phyloP scores from a whole-genome alignment of 192 early-diverging fungal genomes.

The Pilobolus umbonatus region DNA sequence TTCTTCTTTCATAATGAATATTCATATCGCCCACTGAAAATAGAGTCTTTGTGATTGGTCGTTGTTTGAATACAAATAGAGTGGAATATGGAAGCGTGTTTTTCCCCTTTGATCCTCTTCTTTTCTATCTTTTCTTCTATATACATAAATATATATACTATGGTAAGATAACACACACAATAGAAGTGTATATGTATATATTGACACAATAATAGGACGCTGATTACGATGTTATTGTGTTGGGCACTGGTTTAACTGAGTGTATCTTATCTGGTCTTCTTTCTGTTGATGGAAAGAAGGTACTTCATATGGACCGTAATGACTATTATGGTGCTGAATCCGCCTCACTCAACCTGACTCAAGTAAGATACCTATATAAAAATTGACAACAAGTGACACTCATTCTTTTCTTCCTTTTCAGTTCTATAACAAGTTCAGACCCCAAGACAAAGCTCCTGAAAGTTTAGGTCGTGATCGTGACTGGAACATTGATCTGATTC shows the following conservation, averaged over 20 bases:
- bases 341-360: conserved; percentile 92
- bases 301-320: conserved; percentile 90
- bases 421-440: conserved; percentile 72
- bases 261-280: conserved; percentile 84
- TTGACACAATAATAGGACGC: conserved; percentile 56
- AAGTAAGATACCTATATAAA: conserved; percentile 49
- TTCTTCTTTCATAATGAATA: too few species aligned
- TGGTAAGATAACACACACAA: not conserved
- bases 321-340: conserved; percentile 98
- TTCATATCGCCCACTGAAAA: too few species aligned
- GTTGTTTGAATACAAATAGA: not conserved
- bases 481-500: conserved; percentile 97
- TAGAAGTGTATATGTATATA: not conserved
- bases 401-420: conserved; percentile 19
- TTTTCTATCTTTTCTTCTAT: not conserved
- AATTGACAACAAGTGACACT: not conserved
- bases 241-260: conserved; percentile 87
- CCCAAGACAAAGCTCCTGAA: conserved; percentile 41
- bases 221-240: conserved; percentile 83
- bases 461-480: conserved; percentile 73
- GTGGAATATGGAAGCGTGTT: not conserved
- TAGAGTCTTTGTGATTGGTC: too few species aligned
- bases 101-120: not conserved
- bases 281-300: conserved; percentile 86
- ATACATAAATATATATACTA: not conserved